Evolutionary conservation across 2,329 filamentous ascomycete species (phyloP).

Genomic region (Monilinia fructicola): DNA sequence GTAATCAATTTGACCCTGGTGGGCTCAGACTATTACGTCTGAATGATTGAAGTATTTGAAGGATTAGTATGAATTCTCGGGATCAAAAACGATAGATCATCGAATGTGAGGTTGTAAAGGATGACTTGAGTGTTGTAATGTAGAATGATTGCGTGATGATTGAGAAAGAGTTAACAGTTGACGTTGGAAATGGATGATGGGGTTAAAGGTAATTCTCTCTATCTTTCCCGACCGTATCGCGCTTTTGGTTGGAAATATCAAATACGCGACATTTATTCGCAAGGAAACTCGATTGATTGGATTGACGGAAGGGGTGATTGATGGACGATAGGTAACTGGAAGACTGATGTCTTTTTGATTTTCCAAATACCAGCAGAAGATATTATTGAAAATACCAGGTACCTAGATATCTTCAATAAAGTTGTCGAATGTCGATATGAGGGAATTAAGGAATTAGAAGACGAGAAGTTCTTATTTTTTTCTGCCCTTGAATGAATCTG

Average conservation of each 20-base stretch:
- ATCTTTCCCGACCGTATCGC: constrained; percentile 23
- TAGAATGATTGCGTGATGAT: constrained; percentile 14
- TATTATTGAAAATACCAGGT: background rate
- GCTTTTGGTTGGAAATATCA: constrained; percentile 19
- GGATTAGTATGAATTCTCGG: constrained; percentile 3
- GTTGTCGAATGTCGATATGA: too few species aligned
- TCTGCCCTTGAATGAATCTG: too few species aligned
- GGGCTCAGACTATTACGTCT: constrained; percentile 24
- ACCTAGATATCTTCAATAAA: too few species aligned
- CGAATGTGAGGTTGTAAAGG: constrained; percentile 3
- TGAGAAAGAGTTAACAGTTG: constrained; percentile 19
- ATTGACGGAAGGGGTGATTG: too few species aligned
- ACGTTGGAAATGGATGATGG: constrained; percentile 22
- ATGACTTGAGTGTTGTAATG: constrained; percentile 13
- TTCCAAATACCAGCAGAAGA: constrained; percentile 6
- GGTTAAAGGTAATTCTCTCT: constrained; percentile 25
- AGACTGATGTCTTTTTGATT: background rate
- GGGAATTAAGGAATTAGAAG: too few species aligned
- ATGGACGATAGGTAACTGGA: too few species aligned
- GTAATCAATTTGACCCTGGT: constrained; percentile 30
- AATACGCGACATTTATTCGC: constrained; percentile 21
- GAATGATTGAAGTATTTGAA: constrained; percentile 8
- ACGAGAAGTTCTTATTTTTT: too few species aligned
- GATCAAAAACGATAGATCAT: constrained; percentile 9
- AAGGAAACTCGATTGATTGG: background rate